Evolutionary conservation across 805 yeast species (phyloP), one percentile per base, ranked within the genome.

Genomic region (Teunomyces kruisii): DNA sequence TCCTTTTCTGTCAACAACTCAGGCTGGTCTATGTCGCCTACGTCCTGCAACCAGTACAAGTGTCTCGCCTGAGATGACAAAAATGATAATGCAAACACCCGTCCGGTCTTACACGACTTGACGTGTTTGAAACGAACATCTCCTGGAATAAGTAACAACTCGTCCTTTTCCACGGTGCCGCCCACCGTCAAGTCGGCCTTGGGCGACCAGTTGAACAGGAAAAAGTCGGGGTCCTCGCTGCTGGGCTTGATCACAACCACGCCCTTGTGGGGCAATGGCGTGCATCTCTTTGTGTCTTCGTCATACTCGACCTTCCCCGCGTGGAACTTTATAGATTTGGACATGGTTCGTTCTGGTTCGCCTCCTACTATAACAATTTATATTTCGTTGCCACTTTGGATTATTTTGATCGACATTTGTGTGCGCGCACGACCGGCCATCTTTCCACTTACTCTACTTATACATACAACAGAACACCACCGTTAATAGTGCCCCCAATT

Each of bases 51-150:
- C 96, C 96, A 88, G 58, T 75, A 79, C 54, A 79, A 62, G 50
- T 70, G 68, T 53, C 70, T 76, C 48, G 84, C 83, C 40, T 86
- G 86, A 22, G 88, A 78, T 46, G 82, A 73, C 52, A 74, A 70
- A 61, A 84, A 84, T 48, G 78, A 76, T 64, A 85, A 73, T 17
- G 83, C 82, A 53, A 81, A 83, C 12, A 89, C 90, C 49, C 96
- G 74, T 12, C 96, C 96, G 0, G 89, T 79, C 35, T 68, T 76
- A 63, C 95, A 86, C 24, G 87, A 79, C 41, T 73, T 64, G 36
- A 87, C 80, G 44, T 79, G 86, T 50, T 78, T 78, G 81, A 90
- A 87, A 35, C 84, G 79, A 42, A 86, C 92, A 57, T 89, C 96
- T 1, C 95, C 96, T 0, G 95, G 94, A 53, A 88, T 82, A 35